Base-by-base conservation (phyloP, 2,329 filamentous ascomycete species). In the Microdochium bolleyi region DNA sequence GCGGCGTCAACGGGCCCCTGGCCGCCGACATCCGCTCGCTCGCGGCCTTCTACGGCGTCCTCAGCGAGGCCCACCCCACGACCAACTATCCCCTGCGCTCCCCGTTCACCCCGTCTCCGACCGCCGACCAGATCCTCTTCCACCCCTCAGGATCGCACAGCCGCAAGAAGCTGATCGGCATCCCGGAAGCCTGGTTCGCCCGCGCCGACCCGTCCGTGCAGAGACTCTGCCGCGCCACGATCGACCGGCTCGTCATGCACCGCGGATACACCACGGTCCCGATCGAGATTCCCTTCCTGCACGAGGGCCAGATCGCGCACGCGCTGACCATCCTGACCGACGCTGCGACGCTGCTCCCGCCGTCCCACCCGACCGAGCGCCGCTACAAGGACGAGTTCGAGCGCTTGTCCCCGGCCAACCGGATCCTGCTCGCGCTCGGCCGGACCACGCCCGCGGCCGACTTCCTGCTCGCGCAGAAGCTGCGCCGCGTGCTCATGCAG, bases 281-380 rank as follows among this genome's bases (percentile, higher is more conserved):
- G 34, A 78, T 87, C 55, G 70, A 72, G 3, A 77, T 87, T 49
- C 83, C 84, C 0, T 74, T 82, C 24, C 59, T 82, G 1, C 62
- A 74, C 11, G 78, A 88, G 60, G 86, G 84, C 22, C 86, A 90
- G 65, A 76, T 82, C 21, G 87, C 87, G 0, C 88, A 92, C 65
- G 84, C 85, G 22, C 68, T 92, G 56, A 89, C 87, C 0, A 87
- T 91, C 56, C 78, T 92, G 51, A 77, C 79, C 8, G 87, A 92
- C 44, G 75, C 67, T 1, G 68, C 74, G 1, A 72, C 74, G 1
- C 58, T 78, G 16, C 59, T 80, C 67, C 54, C 73, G 2, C n/a
- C n/a, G 9, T 46, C 41, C 13, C 41, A 46, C 41, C 41, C 41
- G 5, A 46, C 41, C 41, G 41, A 3, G 41, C 16, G 9, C n/a